Conservation (phyloP, 345 rosid genomes). For the Brassica carinata region DNA sequence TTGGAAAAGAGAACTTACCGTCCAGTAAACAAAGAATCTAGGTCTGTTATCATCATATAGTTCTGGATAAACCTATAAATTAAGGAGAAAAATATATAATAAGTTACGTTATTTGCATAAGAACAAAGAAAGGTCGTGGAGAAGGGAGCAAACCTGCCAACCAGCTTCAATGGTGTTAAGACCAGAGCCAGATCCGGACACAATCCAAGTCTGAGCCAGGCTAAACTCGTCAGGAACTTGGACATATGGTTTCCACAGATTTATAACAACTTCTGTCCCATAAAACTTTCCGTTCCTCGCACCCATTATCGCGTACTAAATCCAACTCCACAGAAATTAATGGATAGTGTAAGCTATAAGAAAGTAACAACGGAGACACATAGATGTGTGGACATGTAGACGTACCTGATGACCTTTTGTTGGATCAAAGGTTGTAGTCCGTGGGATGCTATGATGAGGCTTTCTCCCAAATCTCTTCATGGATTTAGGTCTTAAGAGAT, state of each 20-base stretch:
- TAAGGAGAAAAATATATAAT: neutral
- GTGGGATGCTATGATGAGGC: constrained; percentile 49
- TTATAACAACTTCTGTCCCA: constrained; percentile 58
- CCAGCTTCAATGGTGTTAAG: constrained; percentile 75
- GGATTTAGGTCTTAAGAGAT: constrained; percentile 54
- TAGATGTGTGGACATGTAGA: constrained; percentile 2
- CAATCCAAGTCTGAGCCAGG: constrained; percentile 65
- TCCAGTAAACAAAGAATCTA: constrained; percentile 74
- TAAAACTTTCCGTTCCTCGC: constrained; percentile 53
- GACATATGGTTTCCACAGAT: constrained; percentile 66
- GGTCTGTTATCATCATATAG: constrained; percentile 62
- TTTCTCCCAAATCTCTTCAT: constrained; percentile 55
- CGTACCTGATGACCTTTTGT: constrained; percentile 46
- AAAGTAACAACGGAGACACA: neutral
- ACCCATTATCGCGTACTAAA: constrained; percentile 56
- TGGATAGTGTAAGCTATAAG: neutral
- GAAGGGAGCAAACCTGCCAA: constrained; percentile 56
- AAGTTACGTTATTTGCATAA: neutral
- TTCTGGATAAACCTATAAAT: constrained; percentile 61
- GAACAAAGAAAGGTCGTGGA: neutral
- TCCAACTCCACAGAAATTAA: constrained; percentile 11
- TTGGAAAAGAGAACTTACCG: constrained; percentile 47
- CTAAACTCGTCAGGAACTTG: constrained; percentile 62
- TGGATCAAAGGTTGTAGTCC: constrained; percentile 43
- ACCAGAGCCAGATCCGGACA: constrained; percentile 54